Evolutionary conservation across 2,329 filamentous ascomycete genomes (phyloP).

Genomic region (Thelonectria rubi): DNA sequence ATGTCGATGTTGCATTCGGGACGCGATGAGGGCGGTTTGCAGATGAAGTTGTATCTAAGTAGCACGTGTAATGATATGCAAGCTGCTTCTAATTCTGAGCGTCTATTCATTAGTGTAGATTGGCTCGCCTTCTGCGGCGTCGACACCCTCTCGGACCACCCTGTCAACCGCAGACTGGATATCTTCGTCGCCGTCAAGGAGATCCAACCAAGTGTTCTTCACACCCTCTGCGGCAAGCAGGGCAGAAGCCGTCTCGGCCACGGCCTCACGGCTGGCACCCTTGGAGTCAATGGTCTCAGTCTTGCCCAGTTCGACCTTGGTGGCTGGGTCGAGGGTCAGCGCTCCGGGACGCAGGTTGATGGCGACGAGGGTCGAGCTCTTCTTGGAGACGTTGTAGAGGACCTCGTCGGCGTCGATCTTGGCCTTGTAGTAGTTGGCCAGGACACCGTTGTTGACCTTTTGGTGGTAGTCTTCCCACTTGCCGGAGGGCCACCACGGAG

Average conservation of each 20-base stretch:
- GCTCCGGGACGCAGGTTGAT: constrained; percentile 63
- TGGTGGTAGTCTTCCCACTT: constrained; percentile 58
- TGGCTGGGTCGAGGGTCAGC: constrained; percentile 60
- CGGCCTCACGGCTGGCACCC: constrained; percentile 63
- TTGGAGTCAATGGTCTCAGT: constrained; percentile 44
- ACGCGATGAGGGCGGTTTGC: constrained; percentile 1
- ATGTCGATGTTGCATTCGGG: neutral
- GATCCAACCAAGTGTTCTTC: constrained; percentile 63
- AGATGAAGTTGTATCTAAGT: constrained; percentile 1
- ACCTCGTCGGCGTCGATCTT: constrained; percentile 69
- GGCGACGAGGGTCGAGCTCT: constrained; percentile 54
- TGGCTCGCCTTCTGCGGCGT: constrained; percentile 63
- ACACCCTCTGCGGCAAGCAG: constrained; percentile 60
- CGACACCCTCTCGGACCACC: constrained; percentile 58
- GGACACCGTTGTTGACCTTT: constrained; percentile 49
- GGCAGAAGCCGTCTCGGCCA: constrained; percentile 66
- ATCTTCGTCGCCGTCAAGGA: constrained; percentile 63
- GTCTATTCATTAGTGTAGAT: constrained; percentile 40
- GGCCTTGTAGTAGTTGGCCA: constrained; percentile 66
- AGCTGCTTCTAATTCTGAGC: neutral
- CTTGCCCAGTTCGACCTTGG: constrained; percentile 58
- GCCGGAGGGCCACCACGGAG: constrained; percentile 65
- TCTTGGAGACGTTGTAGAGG: constrained; percentile 58
- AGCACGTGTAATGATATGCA: neutral
- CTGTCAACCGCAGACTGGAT: constrained; percentile 57